These are phyloP conservation scores for Paspalum notatum DNA, from an alignment of 176 grass and related monocot genomes.

Conservation along the genomic window DNA sequence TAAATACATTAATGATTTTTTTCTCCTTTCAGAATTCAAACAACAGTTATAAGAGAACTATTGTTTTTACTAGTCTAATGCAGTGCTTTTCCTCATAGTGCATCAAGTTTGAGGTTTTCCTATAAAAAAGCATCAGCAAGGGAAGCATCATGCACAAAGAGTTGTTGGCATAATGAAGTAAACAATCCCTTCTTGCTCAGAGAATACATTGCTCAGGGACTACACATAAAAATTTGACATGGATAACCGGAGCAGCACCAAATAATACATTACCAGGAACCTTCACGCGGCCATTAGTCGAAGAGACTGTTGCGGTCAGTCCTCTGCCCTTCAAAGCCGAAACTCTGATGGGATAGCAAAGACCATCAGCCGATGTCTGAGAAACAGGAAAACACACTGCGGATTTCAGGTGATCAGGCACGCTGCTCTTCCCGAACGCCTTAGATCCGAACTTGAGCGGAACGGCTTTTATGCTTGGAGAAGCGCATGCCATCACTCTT, in stretches of 20 bases:
- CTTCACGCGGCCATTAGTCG: slow-evolving; percentile 10
- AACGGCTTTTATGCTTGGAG: not conserved
- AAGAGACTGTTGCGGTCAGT: not conserved
- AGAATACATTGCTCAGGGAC: slow-evolving; percentile 7
- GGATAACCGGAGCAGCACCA: not conserved
- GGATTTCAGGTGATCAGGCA: not conserved
- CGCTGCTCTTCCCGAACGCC: not conserved
- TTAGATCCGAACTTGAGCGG: slow-evolving; percentile 12
- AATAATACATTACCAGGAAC: slow-evolving; percentile 13
- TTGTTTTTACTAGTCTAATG: not conserved
- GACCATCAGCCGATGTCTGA: not conserved
- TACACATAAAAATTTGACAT: not conserved
- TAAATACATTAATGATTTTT: not conserved
- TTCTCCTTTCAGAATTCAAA: slow-evolving; percentile 30
- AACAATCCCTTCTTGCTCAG: slow-evolving; percentile 38
- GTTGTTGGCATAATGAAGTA: not conserved
- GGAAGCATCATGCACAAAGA: not conserved
- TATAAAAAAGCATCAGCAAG: not conserved
- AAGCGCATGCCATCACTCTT: slow-evolving; percentile 47
- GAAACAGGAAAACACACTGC: not conserved
- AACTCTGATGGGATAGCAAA: slow-evolving; percentile 21
- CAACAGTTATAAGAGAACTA: not conserved
- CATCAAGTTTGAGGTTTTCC: not conserved
- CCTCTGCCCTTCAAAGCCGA: not conserved
- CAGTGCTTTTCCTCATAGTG: too few species aligned